Conservation (phyloP, 2,329 filamentous ascomycete genomes). For the Xylariaceae sp. region DNA sequence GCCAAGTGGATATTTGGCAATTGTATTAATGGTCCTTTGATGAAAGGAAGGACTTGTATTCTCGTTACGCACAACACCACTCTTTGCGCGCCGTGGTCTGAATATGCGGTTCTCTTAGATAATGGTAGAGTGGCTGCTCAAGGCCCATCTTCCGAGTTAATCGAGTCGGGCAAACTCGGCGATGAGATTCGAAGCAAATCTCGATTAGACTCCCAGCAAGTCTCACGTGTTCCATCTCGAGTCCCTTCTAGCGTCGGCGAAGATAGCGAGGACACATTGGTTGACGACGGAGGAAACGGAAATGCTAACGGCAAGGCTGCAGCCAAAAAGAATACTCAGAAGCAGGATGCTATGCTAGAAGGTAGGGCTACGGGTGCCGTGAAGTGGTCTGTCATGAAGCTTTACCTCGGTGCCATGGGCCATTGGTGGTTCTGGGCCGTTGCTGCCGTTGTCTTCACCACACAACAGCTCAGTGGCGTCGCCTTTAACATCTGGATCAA, state of each 20-base stretch:
- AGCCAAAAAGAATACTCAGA: slow-evolving; percentile 54
- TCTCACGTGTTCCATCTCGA: slow-evolving; percentile 78
- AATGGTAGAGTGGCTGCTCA: slow-evolving; percentile 82
- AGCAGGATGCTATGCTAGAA: slow-evolving; percentile 68
- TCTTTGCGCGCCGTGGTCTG: slow-evolving; percentile 81
- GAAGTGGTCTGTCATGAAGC: slow-evolving; percentile 81
- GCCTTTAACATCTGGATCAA: slow-evolving; percentile 94
- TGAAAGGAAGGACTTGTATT: slow-evolving; percentile 88
- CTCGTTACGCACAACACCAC: slow-evolving; percentile 94
- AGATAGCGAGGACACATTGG: slow-evolving; percentile 60
- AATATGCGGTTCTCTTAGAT: slow-evolving; percentile 83
- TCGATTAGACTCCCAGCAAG: slow-evolving; percentile 68
- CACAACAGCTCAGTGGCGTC: slow-evolving; percentile 85
- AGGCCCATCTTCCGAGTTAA: slow-evolving; percentile 78
- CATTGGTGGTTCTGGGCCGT: slow-evolving; percentile 93
- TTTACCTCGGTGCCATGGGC: slow-evolving; percentile 93
- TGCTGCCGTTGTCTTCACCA: slow-evolving; percentile 74
- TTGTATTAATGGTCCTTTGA: slow-evolving; percentile 86
- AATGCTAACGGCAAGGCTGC: slow-evolving; percentile 54
- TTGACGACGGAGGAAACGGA: slow-evolving; percentile 58
- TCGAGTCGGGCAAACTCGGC: slow-evolving; percentile 85
- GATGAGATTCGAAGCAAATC: slow-evolving; percentile 80
- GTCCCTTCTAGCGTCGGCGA: slow-evolving; percentile 77
- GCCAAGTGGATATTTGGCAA: slow-evolving; percentile 98
- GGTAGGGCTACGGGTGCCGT: slow-evolving; percentile 84